Conservation (phyloP, 768 basidiomycete species). For the Boletus speciosus region DNA sequence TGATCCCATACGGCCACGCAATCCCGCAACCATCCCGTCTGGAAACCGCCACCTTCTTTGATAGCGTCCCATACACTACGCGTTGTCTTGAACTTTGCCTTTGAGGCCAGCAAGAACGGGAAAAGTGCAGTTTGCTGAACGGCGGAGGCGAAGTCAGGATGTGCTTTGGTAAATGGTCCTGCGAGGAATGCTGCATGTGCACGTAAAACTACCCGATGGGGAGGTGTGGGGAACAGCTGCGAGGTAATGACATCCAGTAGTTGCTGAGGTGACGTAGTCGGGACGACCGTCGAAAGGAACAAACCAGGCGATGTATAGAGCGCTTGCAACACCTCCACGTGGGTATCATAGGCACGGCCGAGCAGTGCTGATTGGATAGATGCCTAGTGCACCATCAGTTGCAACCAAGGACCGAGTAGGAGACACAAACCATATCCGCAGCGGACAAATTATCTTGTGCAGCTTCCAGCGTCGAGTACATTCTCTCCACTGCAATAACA, state of each 20-base stretch:
- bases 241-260: slow-evolving; percentile 23
- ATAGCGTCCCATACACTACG: slow-evolving; percentile 73
- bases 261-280: slow-evolving; percentile 18
- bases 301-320: slow-evolving; percentile 55
- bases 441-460: slow-evolving; percentile 22
- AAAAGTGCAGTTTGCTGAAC: slow-evolving; percentile 58
- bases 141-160: slow-evolving; percentile 29
- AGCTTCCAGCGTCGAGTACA: slow-evolving; percentile 42
- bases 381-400: slow-evolving; percentile 35
- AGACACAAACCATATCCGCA: slow-evolving; percentile 34
- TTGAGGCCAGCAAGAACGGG: slow-evolving; percentile 72
- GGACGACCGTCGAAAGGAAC: slow-evolving; percentile 38
- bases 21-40: slow-evolving; percentile 47
- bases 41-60: slow-evolving; percentile 31
- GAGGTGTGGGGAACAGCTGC: slow-evolving; percentile 36
- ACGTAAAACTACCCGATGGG: slow-evolving; percentile 50
- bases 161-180: slow-evolving; percentile 37
- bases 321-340: slow-evolving; percentile 55
- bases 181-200: slow-evolving; percentile 57
- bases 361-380: slow-evolving; percentile 62
- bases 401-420: not conserved
- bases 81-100: slow-evolving; percentile 62
- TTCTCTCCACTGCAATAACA: slow-evolving; percentile 51
- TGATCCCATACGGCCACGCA: slow-evolving; percentile 44
- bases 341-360: slow-evolving; percentile 65